These are phyloP conservation scores for Diutina mesorugosa DNA, from an alignment of 1,139 yeast genomes.

Conservation along the genomic window DNA sequence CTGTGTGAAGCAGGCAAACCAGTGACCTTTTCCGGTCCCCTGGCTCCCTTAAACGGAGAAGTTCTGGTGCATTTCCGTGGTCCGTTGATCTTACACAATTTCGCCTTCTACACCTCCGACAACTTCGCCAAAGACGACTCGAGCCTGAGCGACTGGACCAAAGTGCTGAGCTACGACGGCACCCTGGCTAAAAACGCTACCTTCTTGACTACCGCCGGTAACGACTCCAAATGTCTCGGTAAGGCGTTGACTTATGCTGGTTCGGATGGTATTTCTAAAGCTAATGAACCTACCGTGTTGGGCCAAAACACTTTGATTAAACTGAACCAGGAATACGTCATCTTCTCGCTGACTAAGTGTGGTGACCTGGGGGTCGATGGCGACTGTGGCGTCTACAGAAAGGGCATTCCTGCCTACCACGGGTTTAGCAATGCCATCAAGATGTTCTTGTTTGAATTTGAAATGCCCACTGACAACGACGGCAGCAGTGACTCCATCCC, in stretches of 20 bases:
- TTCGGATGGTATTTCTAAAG: constrained; percentile 57
- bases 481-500: constrained; percentile 17
- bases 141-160: not conserved
- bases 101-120: constrained; percentile 50
- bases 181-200: constrained; percentile 47
- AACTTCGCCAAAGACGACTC: not conserved
- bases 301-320: constrained; percentile 43
- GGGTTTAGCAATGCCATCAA: constrained; percentile 74
- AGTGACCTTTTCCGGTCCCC: constrained; percentile 47
- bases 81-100: constrained; percentile 66
- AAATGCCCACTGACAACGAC: constrained; percentile 66
- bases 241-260: constrained; percentile 74
- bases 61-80: constrained; percentile 91
- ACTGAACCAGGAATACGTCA: constrained; percentile 67
- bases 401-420: constrained; percentile 81
- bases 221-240: constrained; percentile 70
- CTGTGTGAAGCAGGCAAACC: constrained; percentile 19
- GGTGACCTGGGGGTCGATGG: constrained; percentile 28
- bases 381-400: constrained; percentile 82
- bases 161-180: not conserved
- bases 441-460: constrained; percentile 81
- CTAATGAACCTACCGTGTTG: constrained; percentile 49
- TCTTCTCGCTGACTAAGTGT: constrained; percentile 64
- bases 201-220: constrained; percentile 77
- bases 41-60: constrained; percentile 82